Evolutionary conservation across 331 rosid genomes (phyloP), one percentile per base, ranked within the genome.

Genomic region (Dryas integrifolia): DNA sequence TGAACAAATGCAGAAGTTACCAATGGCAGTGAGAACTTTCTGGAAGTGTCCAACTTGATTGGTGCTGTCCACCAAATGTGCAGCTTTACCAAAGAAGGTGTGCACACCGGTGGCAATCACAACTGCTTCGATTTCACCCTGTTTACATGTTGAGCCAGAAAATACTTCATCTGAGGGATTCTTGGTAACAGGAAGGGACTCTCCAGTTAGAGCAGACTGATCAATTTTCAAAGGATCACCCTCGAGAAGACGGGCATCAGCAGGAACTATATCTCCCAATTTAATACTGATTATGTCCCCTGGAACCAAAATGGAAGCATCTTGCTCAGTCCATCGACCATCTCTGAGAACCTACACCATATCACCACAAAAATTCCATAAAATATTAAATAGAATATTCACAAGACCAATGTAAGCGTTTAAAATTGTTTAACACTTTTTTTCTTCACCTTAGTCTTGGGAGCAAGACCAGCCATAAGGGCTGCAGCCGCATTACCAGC

Each of bases 401-500:
- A 46, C 55, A 57, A 11, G 5, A 59, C 5, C 4, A 60, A 61
- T 44, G 68, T 39, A 59, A 35, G 43, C 56, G 53, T 43, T 15
- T 3, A 43, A 57, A 71, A 60, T 16, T 61, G 39, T 30, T 61
- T 39, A 55, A 26, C 43, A 49, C 35, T 8, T 4, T 41, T 47
- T 44, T 68, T 74, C 58, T 69, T 55, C 69, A 89, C 98, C 97
- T 87, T 94, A 65, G 98, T 94, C 77, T 94, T 94, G 71, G 98
- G 98, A 48, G 98, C 98, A 75, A 94, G 92, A 86, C 97, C 97
- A 72, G 98, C 98, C 98, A 94, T 94, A 10, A 94, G 96, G 47
- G 98, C 98, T 39, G 98, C 98, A 70, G 98, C 98, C 40, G 98
- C 98, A 77, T 94, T 94, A 16, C 98, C 98, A 59, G 98, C 98